Percentiles rank a stretch among this genome's conserved stretches.
These are phyloP conservation scores for Nakaseomyces sp. DNA, from an alignment of 1,139 yeast genomes.

Conservation along the genomic window DNA sequence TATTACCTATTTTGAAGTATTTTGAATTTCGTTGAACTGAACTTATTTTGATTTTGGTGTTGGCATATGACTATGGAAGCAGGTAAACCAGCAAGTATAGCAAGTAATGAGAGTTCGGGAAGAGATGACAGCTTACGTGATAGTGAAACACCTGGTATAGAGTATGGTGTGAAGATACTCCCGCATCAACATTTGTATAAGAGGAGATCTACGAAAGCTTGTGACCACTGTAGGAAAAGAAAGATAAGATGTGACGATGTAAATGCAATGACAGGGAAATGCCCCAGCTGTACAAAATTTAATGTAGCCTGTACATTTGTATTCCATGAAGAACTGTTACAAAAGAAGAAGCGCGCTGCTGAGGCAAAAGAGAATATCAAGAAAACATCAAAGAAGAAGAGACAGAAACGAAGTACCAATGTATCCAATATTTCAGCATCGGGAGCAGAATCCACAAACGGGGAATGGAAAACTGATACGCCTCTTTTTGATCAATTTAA, in stretches of 20 bases:
- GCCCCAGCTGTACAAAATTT: slow-evolving; percentile 26
- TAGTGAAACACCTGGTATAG: background rate
- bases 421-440: background rate
- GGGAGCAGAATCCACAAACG: background rate
- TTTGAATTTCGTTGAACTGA: too few relatives aligned
- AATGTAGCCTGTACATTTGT: slow-evolving; percentile 19
- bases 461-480: background rate
- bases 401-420: background rate
- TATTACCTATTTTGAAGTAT: too few relatives aligned
- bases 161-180: background rate
- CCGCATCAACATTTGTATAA: slow-evolving; percentile 1
- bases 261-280: slow-evolving; percentile 17
- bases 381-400: background rate
- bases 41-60: too few relatives aligned
- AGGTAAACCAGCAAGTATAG: too few relatives aligned
- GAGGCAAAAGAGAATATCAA: background rate
- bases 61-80: too few relatives aligned
- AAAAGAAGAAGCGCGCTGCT: slow-evolving; percentile 3
- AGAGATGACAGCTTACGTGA: background rate
- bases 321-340: slow-evolving; percentile 1
- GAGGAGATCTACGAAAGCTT: slow-evolving; percentile 31
- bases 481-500: background rate
- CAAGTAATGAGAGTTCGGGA: background rate
- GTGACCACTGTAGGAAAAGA: slow-evolving; percentile 32
- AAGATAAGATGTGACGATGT: slow-evolving; percentile 32